Base-by-base conservation (phyloP, 2,329 filamentous ascomycete species). In the Pseudohalonectria lignicola region DNA sequence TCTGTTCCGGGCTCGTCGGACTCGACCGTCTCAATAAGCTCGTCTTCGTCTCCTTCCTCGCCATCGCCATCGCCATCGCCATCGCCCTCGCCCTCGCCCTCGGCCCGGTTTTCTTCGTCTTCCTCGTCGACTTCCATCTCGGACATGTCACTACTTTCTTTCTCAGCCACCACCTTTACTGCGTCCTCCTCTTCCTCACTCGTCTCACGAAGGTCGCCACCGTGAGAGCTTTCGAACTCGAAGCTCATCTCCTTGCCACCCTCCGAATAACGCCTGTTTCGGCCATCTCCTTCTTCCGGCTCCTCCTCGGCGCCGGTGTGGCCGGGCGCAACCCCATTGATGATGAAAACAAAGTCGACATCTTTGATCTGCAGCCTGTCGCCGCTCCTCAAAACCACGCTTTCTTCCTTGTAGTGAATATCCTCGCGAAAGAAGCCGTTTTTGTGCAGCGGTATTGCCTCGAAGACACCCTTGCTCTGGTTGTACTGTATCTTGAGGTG, bases 401-500 rank as follows among this genome's bases (percentile, higher is more conserved):
- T 63, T 15, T 67, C 65, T 26, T 69, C 66, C 40, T 69, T 69
- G 48, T 76, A 69, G 41, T 73, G 69, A 4, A 64, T 60, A 34
- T 79, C 77, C 38, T 82, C 72, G 44, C 76, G 69, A 50, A 83
- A 82, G 49, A 82, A 77, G 5, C 82, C 81, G 47, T 86, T 86
- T 44, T 66, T 68, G 45, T 76, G 72, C 8, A 76, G 49, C 0
- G 71, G 67, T 18, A 69, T 64, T 34, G 82, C 74, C 51, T 85
- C 75, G 49, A 85, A 88, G 6, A 74, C 62, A 16, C 74, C 66
- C 30, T 66, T 66, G 11, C 74, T 63, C 43, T 72, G 66, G 49
- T 83, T 82, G 59, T 79, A 88, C 34, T 72, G 64, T 47, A 90
- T 85, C 49, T 77, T 79, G 35, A 85, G 64, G 54, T 90, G 84